Percentiles rank a stretch among this genome's conserved stretches.
These are phyloP conservation scores for Pyrus pyrifolia DNA, from an alignment of 306 rosid genomes.

Conservation along the genomic window DNA sequence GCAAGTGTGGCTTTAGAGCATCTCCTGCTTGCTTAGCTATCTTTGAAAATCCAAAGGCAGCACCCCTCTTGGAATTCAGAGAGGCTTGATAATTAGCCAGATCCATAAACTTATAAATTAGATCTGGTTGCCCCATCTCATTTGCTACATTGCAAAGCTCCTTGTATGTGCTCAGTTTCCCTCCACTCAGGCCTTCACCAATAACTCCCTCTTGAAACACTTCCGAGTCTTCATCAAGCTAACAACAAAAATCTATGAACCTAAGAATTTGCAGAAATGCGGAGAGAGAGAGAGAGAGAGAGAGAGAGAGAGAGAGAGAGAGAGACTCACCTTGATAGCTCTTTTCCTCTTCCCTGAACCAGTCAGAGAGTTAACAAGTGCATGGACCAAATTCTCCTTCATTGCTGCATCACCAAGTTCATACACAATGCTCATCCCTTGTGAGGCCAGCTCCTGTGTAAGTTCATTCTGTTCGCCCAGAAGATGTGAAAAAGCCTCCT, in stretches of 20 bases:
- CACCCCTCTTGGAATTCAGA: constrained; percentile 86
- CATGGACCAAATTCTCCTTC: constrained; percentile 79
- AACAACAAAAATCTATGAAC: constrained; percentile 11
- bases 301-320: constrained; percentile 3
- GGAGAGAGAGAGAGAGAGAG: not conserved
- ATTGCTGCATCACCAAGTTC: constrained; percentile 86
- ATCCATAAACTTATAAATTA: constrained; percentile 96
- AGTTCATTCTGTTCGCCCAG: constrained; percentile 96
- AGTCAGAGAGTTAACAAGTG: constrained; percentile 79
- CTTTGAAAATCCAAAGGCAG: constrained; percentile 97
- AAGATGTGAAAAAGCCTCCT: constrained; percentile 96
- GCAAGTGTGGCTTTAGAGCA: constrained; percentile 80
- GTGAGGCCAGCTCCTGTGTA: constrained; percentile 94
- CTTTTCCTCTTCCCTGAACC: constrained; percentile 90
- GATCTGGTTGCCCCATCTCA: constrained; percentile 99
- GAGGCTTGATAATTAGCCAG: constrained; percentile 93
- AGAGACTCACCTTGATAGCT: constrained; percentile 75
- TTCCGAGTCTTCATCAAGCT: constrained; percentile 93
- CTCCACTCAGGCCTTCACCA: constrained; percentile 71
- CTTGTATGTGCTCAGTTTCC: constrained; percentile 88
- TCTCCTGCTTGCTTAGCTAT: constrained; percentile 95
- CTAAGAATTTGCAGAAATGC: not conserved
- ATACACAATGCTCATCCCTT: constrained; percentile 98
- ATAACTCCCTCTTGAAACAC: constrained; percentile 91
- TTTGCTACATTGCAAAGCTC: constrained; percentile 93